These are phyloP conservation scores for Irpex rosettiformis DNA, from an alignment of 1,284 basidiomycete genomes.

Conservation along the genomic window DNA sequence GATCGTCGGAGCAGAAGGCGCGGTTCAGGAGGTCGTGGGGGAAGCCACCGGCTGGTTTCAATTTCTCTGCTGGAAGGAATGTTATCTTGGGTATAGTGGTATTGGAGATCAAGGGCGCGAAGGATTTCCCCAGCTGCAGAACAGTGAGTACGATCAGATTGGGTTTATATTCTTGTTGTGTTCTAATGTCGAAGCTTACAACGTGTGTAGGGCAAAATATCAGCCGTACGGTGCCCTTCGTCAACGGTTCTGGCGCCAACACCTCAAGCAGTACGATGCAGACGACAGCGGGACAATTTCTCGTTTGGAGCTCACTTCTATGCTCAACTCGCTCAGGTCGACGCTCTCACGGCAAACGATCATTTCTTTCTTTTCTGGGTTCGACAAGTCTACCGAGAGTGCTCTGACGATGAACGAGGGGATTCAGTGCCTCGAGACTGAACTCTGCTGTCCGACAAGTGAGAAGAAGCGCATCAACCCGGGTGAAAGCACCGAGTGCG, in stretches of 20 bases:
- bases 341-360: constrained; percentile 84
- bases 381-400: constrained; percentile 66
- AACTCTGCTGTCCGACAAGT: constrained; percentile 66
- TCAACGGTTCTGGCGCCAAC: constrained; percentile 90
- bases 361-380: constrained; percentile 75
- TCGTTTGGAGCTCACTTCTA: constrained; percentile 87
- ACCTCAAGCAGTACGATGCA: constrained; percentile 87
- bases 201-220: constrained; percentile 79
- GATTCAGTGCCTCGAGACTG: constrained; percentile 77
- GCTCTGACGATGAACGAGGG: constrained; percentile 80
- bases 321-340: constrained; percentile 96
- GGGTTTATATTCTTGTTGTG: constrained; percentile 20
- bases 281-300: constrained; percentile 83
- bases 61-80: constrained; percentile 57
- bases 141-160: constrained; percentile 73
- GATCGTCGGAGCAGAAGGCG: constrained; percentile 10
- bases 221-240: constrained; percentile 91
- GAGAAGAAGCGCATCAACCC: constrained; percentile 62
- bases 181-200: background rate
- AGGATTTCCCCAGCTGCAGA: constrained; percentile 84
- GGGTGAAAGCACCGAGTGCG: constrained; percentile 35
- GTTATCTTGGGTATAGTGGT: constrained; percentile 95
- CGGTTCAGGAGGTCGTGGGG: constrained; percentile 30
- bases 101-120: constrained; percentile 67
- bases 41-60: constrained; percentile 44